phyloP scores from a whole-genome alignment of 2,329 filamentous ascomycete species.

The Onygenales sp. region DNA sequence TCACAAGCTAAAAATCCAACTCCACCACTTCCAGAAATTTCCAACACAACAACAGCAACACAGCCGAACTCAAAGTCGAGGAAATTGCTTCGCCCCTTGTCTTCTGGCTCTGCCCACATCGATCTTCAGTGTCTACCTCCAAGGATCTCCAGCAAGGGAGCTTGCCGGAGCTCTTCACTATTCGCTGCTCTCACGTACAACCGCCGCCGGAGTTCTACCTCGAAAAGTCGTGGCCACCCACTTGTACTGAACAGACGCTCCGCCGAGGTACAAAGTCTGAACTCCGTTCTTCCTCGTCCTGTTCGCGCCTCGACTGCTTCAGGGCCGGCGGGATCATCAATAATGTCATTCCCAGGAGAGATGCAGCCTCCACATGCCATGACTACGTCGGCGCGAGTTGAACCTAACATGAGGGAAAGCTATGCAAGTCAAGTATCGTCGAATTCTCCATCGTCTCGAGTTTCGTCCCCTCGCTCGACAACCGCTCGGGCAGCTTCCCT shows the following conservation, averaged over 20 bases:
- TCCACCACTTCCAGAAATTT: not conserved
- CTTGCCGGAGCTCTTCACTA: conserved; percentile 4
- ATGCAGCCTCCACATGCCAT: not conserved
- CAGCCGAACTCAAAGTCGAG: not conserved
- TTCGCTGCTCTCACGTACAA: conserved; percentile 1
- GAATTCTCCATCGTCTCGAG: not conserved
- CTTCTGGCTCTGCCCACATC: conserved; percentile 7
- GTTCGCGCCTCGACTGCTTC: not conserved
- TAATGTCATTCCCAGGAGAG: not conserved
- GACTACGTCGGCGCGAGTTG: not conserved
- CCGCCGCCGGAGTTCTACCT: not conserved
- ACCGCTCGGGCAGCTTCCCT: not conserved
- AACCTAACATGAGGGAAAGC: not conserved
- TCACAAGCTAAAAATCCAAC: not conserved
- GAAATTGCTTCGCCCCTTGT: not conserved
- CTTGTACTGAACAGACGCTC: not conserved
- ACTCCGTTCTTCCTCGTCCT: not conserved
- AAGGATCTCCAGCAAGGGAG: conserved; percentile 14
- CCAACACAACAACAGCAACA: not conserved
- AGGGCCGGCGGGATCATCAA: not conserved
- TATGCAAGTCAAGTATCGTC: not conserved
- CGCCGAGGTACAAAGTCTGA: not conserved
- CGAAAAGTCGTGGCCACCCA: not conserved
- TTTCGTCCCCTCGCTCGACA: not conserved
- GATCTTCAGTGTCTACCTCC: conserved; percentile 11